Evolutionary conservation across 371 early-diverging fungal species (phyloP), one percentile per base, ranked within the genome.

Genomic region (Enteropsectra breve): DNA sequence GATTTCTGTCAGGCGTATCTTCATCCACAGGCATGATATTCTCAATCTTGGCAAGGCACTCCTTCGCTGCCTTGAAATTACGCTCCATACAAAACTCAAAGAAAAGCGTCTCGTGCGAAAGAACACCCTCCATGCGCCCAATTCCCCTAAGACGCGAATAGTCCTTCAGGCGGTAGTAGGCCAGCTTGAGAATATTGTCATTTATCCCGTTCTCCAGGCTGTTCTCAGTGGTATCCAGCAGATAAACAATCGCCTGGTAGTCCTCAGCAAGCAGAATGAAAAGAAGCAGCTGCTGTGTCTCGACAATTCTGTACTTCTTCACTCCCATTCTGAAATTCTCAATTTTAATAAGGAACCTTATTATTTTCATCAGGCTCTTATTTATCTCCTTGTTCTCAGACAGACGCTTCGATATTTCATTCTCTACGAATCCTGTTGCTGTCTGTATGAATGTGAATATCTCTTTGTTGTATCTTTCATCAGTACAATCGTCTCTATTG

Each of bases 1-100:
- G n/a, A n/a, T n/a, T n/a, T n/a, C n/a, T n/a, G n/a, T n/a, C n/a
- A 32, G 18, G 18, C 18, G 6, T 15, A 15, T 26, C 28, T 32
- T 50, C 28, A 11, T 24, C 18, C 8, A 11, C 52, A 32, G 52
- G 6, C 40, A 38, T 38, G 40, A 38, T 38, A 38, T 8, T 11
- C 11, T 8, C 40, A 38, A 38, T 38, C 8, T 13, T 1, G 8
- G 26, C 47, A 30, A 65, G 32, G 40, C 70, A 70, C 40, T 34
- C 37, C 13, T 30, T 33, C 26, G 70, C 70, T 34, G 59, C 58
- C 53, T 32, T 23, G 45, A 48, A 70, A 53, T 70, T 70, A 36
- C 40, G 37, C 15, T 66, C 68, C 1, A 57, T 18, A 56, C 28
- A 29, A 54, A 68, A 68, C 24, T 47, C 57, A 43, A 53, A 63